phyloP scores from a whole-genome alignment of 371 early-diverging fungal species.

The Mortierella sp. region DNA sequence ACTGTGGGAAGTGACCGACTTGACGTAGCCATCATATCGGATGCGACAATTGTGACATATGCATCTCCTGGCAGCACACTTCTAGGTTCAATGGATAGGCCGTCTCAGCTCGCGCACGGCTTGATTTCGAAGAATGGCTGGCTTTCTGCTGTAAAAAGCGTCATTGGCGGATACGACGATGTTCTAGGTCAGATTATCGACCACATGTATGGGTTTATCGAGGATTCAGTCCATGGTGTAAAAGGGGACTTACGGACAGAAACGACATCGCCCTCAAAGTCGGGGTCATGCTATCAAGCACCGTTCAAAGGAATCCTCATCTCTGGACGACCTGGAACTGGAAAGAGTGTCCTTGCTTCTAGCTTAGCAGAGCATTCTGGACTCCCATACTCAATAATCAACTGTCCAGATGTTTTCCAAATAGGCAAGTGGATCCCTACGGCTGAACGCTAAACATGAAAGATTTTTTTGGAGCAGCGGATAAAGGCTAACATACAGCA shows the following conservation, averaged over 20 bases:
- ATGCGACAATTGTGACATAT: constrained; percentile 19
- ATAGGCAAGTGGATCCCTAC: constrained; percentile 59
- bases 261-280: background rate
- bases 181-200: constrained; percentile 51
- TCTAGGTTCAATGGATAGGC: background rate
- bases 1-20: constrained; percentile 17
- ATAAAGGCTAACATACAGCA: background rate
- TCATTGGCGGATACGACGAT: constrained; percentile 62
- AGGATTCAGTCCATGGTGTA: constrained; percentile 5
- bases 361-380: constrained; percentile 63
- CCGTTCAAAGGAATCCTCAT: constrained; percentile 64
- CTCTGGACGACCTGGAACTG: constrained; percentile 74
- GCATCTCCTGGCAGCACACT: background rate
- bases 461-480: background rate
- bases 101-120: background rate
- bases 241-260: background rate
- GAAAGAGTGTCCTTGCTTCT: constrained; percentile 72
- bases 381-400: constrained; percentile 68
- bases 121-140: constrained; percentile 39
- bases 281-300: constrained; percentile 22
- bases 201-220: constrained; percentile 31
- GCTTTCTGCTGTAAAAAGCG: constrained; percentile 48
- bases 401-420: constrained; percentile 80
- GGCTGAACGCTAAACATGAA: background rate
- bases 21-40: constrained; percentile 35